A percentile compares a stretch with the other conserved stretches of the same genome.
These are phyloP conservation scores for Dryas octopetala DNA, from an alignment of 306 rosid species.

Conservation along the genomic window DNA sequence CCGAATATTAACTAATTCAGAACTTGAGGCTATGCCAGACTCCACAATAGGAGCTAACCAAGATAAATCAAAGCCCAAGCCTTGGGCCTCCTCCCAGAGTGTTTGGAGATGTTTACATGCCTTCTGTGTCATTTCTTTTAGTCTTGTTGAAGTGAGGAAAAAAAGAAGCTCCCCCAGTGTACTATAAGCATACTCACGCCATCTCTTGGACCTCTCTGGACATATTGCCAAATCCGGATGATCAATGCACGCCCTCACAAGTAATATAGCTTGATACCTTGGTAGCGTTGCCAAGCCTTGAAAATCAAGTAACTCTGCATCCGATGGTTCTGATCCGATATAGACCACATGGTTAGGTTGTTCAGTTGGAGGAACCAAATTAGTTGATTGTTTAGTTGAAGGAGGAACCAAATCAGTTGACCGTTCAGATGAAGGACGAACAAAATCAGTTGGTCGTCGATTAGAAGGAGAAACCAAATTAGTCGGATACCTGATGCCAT, in stretches of 20 bases:
- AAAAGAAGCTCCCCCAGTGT: constrained; percentile 19
- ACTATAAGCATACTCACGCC: constrained; percentile 15
- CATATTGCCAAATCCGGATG: constrained; percentile 15
- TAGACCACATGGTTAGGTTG: neutral
- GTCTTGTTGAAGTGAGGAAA: constrained; percentile 9
- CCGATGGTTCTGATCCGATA: neutral
- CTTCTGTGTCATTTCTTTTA: neutral
- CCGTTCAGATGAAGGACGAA: too few species aligned
- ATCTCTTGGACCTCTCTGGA: neutral
- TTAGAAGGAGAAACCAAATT: too few species aligned
- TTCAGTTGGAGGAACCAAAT: neutral
- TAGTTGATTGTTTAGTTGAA: too few species aligned
- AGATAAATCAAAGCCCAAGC: constrained; percentile 6
- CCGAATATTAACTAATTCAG: neutral
- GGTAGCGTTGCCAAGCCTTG: constrained; percentile 11
- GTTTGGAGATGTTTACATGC: neutral
- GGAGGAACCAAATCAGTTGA: too few species aligned
- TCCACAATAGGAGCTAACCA: neutral
- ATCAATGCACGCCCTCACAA: neutral
- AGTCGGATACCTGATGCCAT: too few species aligned
- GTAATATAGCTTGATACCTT: neutral
- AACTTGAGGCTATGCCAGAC: neutral
- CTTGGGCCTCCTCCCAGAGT: constrained; percentile 13
- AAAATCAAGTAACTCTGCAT: constrained; percentile 14
- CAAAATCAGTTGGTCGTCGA: too few species aligned